Conservation (phyloP, 495 filamentous ascomycete genomes). For the Parathielavia hyrcaniae region DNA sequence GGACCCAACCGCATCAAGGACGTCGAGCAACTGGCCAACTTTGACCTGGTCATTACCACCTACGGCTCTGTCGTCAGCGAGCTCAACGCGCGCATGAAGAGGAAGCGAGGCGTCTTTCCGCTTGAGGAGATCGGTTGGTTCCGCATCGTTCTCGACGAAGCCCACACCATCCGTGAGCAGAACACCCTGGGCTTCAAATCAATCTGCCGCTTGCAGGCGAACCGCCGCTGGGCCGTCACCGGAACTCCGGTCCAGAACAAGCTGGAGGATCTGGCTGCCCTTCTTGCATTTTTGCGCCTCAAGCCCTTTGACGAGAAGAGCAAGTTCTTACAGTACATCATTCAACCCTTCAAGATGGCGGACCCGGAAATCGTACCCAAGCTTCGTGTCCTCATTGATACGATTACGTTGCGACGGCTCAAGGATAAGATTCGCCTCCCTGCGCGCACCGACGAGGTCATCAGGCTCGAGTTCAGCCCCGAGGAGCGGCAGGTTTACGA, state of each 20-base stretch:
- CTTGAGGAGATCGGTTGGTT: constrained; percentile 81
- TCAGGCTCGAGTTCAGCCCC: constrained; percentile 52
- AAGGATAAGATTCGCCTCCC: constrained; percentile 89
- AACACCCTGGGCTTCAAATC: constrained; percentile 72
- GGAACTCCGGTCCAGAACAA: constrained; percentile 89
- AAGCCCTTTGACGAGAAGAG: constrained; percentile 76
- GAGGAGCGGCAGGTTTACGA: constrained; percentile 52
- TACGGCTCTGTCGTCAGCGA: constrained; percentile 85
- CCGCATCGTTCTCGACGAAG: constrained; percentile 91
- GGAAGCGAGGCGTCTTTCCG: constrained; percentile 55
- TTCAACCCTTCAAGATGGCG: constrained; percentile 71
- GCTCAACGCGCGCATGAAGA: constrained; percentile 52
- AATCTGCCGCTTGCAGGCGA: constrained; percentile 71
- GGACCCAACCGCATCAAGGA: constrained; percentile 66
- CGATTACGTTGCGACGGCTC: constrained; percentile 81
- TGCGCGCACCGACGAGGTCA: constrained; percentile 61
- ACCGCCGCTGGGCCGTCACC: constrained; percentile 90
- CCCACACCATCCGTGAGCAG: constrained; percentile 86
- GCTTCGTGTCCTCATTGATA: constrained; percentile 85
- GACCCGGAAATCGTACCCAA: constrained; percentile 77
- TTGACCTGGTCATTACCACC: constrained; percentile 84
- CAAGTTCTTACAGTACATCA: constrained; percentile 70
- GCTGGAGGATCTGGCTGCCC: constrained; percentile 78
- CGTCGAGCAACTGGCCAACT: constrained; percentile 58
- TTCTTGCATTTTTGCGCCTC: constrained; percentile 84